phyloP scores from a whole-genome alignment of 257 asterid genomes.

The Forsythia viridissima region DNA sequence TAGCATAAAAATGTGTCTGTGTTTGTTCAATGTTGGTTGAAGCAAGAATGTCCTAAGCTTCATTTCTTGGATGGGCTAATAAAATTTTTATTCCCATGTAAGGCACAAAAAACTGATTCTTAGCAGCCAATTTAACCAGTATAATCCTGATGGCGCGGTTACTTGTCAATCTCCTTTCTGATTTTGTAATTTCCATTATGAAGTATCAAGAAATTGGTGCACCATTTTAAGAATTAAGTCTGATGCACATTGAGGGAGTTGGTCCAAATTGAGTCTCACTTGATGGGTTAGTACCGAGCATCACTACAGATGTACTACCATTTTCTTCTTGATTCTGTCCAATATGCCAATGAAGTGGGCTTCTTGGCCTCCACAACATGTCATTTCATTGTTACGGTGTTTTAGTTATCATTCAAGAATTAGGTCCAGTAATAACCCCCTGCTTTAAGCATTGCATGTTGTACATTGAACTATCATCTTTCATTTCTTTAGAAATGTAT shows the following conservation, averaged over 20 bases:
- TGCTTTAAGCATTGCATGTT: neutral
- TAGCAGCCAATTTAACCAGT: neutral
- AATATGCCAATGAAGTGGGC: no score
- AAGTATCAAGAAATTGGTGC: neutral
- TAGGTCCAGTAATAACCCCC: neutral
- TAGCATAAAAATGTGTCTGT: no score
- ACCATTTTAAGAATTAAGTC: neutral
- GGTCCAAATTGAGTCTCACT: neutral
- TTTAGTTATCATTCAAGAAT: neutral
- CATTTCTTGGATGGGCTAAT: neutral
- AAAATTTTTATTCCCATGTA: neutral
- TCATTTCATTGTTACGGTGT: neutral
- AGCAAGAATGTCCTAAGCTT: neutral
- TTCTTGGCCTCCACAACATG: neutral
- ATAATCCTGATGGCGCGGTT: no score
- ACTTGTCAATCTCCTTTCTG: neutral
- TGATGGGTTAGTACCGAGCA: neutral
- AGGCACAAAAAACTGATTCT: neutral
- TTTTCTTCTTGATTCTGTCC: no score
- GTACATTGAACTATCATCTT: neutral
- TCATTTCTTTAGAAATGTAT: neutral
- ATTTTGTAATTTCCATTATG: neutral
- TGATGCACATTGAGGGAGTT: neutral
- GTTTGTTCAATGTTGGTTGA: neutral
- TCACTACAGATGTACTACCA: neutral